Base-by-base conservation (phyloP, 441 rosid genomes). In the Eruca vesicaria region DNA sequence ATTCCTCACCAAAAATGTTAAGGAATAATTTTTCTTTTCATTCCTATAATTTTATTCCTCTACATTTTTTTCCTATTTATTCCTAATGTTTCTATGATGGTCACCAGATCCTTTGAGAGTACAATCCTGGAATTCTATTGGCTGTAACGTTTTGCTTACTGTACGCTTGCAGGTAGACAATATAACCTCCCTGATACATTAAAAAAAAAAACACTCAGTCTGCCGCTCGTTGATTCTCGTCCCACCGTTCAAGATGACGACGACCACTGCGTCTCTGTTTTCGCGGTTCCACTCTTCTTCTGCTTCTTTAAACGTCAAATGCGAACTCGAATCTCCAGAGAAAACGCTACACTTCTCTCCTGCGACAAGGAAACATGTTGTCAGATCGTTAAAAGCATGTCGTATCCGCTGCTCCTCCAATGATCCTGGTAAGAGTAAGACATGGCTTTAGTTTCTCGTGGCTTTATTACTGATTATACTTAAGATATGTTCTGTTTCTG, bases 171-270 rank as follows among this genome's bases (percentile, higher is more conserved):
- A 16, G 0, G 64, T 61, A 72, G 64, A 35, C 14, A 18, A 67
- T 15, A 2, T 5, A 71, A 45, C 6, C 33, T 3, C 9, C 3
- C 5, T 9, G 2, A 0, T 14, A 50, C 21, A 28, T 64, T 45
- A 45, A 45, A 45, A 65, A 33, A 29, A 31, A 55, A 29, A 16
- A 1, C n/a, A n/a, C n/a, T 15, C 6, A 50, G 10, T 12, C 43
- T 38, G 31, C 12, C 32, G 26, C 66, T 67, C 50, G 35, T 23
- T 20, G 57, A 55, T 21, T 58, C 72, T 66, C 36, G 23, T 68
- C 78, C 84, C 65, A 66, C 75, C 76, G 45, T 77, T 67, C 70
- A 80, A 66, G 88, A 87, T 84, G 90, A 68, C 77, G 62, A 79
- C 89, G 72, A 81, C 79, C 55, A 66, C 48, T 68, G 16, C 65